Evolutionary conservation across 805 yeast genomes (phyloP), one percentile per base, ranked within the genome.

Genomic region (Nematodospora valgi): DNA sequence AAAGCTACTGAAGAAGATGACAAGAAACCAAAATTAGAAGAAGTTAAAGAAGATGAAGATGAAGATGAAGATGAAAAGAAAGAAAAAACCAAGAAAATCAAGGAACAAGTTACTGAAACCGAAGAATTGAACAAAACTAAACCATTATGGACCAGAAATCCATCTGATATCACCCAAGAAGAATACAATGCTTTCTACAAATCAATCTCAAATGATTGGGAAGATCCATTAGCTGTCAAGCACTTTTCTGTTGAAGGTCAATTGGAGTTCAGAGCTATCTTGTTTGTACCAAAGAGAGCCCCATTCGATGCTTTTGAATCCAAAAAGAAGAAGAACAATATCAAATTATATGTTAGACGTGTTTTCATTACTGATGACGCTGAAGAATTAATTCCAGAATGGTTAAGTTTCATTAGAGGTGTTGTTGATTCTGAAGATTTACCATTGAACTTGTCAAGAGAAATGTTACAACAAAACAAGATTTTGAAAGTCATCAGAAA

Each of bases 211-310:
- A 93, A 93, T 72, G 99, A 93, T 72, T 93, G 98, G 98, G 98
- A 93, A 76, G 98, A 93, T 66, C 99, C 96, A 72, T 80, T 93
- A 64, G 97, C 97, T 51, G 98, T 93, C 52, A 93, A 93, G 80
- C 99, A 93, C 75, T 93, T 93, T 80, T 86, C 96, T 34, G 99
- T 93, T 60, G 99, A 93, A 77, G 99, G 99, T 78, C 98, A 93
- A 78, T 80, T 93, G 58, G 99, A 93, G 77, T 93, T 93, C 82
- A 89, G 83, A 76, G 98, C 98, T 47, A 93, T 93, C 61, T 76
- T 93, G 58, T 93, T 87, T 62, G 80, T 93, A 72, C 99, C 99
- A 71, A 86, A 85, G 78, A 88, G 98, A 77, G 97, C 99, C 57
- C 98, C 99, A 70, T 86, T 93, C 61, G 98, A 93, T 64, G 76